Conservation (phyloP, 164 flowering plant species). For the Kalanchoe fedtschenkoi region DNA sequence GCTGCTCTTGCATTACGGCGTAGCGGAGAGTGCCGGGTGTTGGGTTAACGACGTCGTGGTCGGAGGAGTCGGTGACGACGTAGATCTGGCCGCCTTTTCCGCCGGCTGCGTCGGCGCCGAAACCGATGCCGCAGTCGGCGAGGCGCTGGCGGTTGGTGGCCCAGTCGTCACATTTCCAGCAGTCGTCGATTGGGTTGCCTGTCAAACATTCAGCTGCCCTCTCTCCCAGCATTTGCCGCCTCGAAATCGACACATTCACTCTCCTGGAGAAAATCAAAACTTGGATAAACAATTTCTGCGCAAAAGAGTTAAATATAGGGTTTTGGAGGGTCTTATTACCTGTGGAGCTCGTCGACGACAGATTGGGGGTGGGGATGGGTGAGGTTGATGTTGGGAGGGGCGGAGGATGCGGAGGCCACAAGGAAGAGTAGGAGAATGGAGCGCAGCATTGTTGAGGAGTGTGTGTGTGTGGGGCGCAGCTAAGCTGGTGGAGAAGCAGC, state of each 20-base stretch:
- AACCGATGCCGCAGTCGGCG: background rate
- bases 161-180: conserved; percentile 7
- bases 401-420: background rate
- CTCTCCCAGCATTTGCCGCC: conserved; percentile 14
- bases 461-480: background rate
- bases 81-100: conserved; percentile 3
- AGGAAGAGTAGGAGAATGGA: background rate
- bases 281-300: no score
- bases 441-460: background rate
- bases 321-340: conserved; percentile 23
- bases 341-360: conserved; percentile 37
- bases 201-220: background rate
- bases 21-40: conserved; percentile 25
- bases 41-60: background rate
- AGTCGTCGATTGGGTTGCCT: conserved; percentile 6
- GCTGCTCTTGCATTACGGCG: conserved; percentile 11
- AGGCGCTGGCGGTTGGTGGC: background rate
- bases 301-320: background rate
- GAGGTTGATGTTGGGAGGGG: conserved; percentile 30
- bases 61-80: conserved; percentile 1
- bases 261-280: conserved; percentile 15
- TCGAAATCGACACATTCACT: conserved; percentile 23
- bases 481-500: background rate
- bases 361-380: conserved; percentile 58
- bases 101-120: background rate